Percentiles rank a stretch among this genome's conserved stretches.
Conservation (phyloP, 2,329 filamentous ascomycete genomes). For the Penicillium sclerotigenum region DNA sequence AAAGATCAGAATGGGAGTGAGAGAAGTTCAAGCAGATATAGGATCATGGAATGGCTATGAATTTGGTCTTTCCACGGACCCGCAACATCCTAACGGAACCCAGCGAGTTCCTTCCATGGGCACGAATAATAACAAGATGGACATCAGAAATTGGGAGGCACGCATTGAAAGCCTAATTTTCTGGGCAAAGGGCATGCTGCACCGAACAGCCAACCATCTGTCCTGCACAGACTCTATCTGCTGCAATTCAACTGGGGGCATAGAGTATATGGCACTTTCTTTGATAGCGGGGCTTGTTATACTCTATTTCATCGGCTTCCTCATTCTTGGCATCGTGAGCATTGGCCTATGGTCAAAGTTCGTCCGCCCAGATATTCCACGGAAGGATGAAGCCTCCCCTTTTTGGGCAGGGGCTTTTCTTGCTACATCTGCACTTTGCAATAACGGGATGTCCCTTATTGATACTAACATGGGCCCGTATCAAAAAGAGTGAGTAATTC, state of each 20-base stretch:
- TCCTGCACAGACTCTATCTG: not conserved
- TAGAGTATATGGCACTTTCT: not conserved
- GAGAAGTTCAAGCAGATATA: not conserved
- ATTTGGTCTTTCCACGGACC: not conserved
- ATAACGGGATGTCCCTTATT: not conserved
- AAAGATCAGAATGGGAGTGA: not conserved
- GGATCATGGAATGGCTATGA: not conserved
- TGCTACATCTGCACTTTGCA: not conserved
- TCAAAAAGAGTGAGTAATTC: not conserved
- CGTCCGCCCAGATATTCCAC: not conserved
- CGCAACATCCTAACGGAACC: not conserved
- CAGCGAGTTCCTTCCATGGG: not conserved
- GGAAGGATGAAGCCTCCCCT: not conserved
- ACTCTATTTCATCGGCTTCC: not conserved
- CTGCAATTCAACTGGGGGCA: not conserved
- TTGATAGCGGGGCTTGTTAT: not conserved
- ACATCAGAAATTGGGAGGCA: not conserved
- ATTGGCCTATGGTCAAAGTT: not conserved
- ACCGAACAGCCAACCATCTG: not conserved
- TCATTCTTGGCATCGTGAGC: not conserved
- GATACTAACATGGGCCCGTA: not conserved
- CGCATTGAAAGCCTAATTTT: not conserved
- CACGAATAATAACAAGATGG: not conserved
- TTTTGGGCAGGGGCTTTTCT: not conserved
- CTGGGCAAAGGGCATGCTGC: not conserved